Evolutionary conservation across 176 grass and related monocot genomes (phyloP), one percentile per base, ranked within the genome.

Genomic region (Aegilops tauschii): DNA sequence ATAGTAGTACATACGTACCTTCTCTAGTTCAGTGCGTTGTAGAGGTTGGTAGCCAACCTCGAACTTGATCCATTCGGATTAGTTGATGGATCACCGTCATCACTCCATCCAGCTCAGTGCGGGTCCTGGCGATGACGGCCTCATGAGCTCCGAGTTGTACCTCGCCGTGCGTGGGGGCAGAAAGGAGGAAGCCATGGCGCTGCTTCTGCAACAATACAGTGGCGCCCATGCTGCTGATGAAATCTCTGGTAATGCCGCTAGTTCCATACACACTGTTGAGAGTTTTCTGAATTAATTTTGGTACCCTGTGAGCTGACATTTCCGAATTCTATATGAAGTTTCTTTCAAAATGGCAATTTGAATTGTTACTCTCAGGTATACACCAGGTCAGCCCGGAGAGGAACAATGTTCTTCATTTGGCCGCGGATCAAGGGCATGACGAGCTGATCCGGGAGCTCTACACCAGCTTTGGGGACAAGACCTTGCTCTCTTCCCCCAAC

Each of bases 371-470:
- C 56, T 69, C 66, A 86, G 84, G 65, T 44, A 12, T 78, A 39
- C 83, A 63, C 3, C 66, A 80, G 27, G 27, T 49, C 35, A 50
- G 4, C 0, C 4, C 18, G 1, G 84, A 73, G 54, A 47, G 77
- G 18, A 86, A 80, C 28, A 80, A 67, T 0, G 1, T 62, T 18
- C 36, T 86, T 27, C 85, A 86, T 21, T 5, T 80, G 0, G 77
- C 77, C 0, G 85, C 66, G 0, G 52, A 72, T 54, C 65, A 73
- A 44, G 77, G 77, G 0, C 77, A 80, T 5, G 20, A 14, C 8
- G 54, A 86, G 27, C 18, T 80, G 18, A 80, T 86, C 28, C 66
- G 12, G 27, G 77, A 86, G 12, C 66, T 86, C 66, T 21, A 59
- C 21, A 3, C 11, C 11, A 63, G 66, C 10, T 80, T 80, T 13